phyloP scores from a whole-genome alignment of 495 filamentous ascomycete species.

The Glonium stellatum region DNA sequence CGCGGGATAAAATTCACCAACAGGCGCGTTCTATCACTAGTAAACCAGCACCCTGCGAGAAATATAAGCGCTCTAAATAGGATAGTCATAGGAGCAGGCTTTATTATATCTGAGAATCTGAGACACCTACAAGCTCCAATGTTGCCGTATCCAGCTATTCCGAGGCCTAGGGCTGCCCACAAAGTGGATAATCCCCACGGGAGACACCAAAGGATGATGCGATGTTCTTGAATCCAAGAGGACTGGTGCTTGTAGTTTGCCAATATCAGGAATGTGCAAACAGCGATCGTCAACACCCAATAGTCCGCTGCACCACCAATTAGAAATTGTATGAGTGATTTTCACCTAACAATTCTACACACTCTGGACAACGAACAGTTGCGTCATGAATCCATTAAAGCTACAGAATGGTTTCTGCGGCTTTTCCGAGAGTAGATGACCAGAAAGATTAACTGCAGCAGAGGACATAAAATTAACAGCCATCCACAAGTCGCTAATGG shows the following conservation, averaged over 20 bases:
- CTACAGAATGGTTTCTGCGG: constrained; percentile 36
- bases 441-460: constrained; percentile 35
- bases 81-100: background rate
- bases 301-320: constrained; percentile 35
- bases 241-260: constrained; percentile 36
- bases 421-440: constrained; percentile 33
- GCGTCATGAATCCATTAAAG: constrained; percentile 43
- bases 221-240: constrained; percentile 37
- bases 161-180: constrained; percentile 37
- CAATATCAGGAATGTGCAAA: constrained; percentile 41
- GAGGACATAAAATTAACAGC: constrained; percentile 40
- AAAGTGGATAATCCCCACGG: constrained; percentile 38
- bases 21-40: constrained; percentile 37
- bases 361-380: constrained; percentile 44
- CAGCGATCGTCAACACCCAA: constrained; percentile 41
- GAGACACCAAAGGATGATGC: constrained; percentile 32
- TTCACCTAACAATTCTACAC: constrained; percentile 1
- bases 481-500: constrained; percentile 41
- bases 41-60: constrained; percentile 42
- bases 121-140: constrained; percentile 37
- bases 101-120: background rate
- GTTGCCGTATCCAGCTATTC: constrained; percentile 38
- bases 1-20: constrained; percentile 41
- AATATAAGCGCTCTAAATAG: background rate
- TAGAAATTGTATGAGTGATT: background rate